Evolutionary conservation across 148 eudicot species (phyloP), one percentile per base, ranked within the genome.

Genomic region (Fallopia convolvulus): DNA sequence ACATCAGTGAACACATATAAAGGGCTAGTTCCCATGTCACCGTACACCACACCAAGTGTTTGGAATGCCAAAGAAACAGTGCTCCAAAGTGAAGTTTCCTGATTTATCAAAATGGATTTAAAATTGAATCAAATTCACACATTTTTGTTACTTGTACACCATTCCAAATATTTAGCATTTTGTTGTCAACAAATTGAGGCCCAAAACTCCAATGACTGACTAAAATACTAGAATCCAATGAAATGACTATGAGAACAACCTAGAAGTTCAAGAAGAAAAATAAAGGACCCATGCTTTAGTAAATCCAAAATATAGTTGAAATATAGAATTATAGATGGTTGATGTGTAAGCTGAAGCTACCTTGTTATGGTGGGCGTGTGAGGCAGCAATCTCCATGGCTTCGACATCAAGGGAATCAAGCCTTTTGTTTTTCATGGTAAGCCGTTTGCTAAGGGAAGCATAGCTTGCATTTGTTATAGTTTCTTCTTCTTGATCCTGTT

Each of bases 351-450:
- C 1, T 61, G 13, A 11, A 61, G 26, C 13, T 47, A 92, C 99
- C 96, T 91, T 87, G 75, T 81, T 40, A 80, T 87, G 91, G 77
- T 89, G 93, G 33, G 68, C 13, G 1, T 61, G 12, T 53, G 84
- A 48, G 8, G 87, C 97, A 83, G 90, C 83, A 87, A 95, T 88
- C 74, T 86, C 83, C 99, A 95, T 91, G 76, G 99, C 91, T 85
- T 92, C 99, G 77, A 91, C 99, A 88, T 92, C 97, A 21, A 95
- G 82, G 10, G 99, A 95, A 81, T 95, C 90, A 77, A 88, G 83
- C 77, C 99, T 89, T 77, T 77, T 92, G 65, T 91, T 89, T 89
- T 84, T 92, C 84, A 89, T 91, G 18, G 81, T 61, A 48, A 95
- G 89, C 90, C 97, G 90, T 83, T 90, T 89, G 74, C 89, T 92